Percentiles rank a stretch among this genome's conserved stretches.
Conservation (phyloP, 176 grass and related monocot species). For the Miscanthus lutarioriparius region DNA sequence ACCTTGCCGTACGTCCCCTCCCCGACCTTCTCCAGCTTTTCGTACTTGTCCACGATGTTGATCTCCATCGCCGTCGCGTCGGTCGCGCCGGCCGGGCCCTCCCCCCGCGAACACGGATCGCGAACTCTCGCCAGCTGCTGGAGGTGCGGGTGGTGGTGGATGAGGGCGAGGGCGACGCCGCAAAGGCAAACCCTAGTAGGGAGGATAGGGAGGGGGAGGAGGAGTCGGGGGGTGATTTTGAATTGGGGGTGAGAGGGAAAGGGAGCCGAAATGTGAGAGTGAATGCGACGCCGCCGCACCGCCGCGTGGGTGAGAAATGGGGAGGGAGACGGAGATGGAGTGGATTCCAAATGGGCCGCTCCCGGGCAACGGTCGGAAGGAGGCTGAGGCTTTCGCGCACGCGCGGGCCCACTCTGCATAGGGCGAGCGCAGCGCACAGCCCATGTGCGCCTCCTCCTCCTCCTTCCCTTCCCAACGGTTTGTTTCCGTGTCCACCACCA, state of each 20-base stretch:
- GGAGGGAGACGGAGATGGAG: too few species aligned
- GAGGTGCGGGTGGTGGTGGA: too few species aligned
- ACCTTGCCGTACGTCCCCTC: slow-evolving; percentile 50
- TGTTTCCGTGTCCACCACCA: too few species aligned
- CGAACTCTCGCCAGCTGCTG: too few species aligned
- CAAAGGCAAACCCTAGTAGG: background rate
- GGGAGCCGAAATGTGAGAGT: background rate
- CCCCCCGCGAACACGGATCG: too few species aligned
- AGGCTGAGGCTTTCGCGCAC: too few species aligned
- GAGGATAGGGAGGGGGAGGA: background rate
- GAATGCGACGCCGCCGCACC: background rate
- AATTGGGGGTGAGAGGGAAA: slow-evolving; percentile 33
- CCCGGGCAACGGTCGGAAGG: background rate
- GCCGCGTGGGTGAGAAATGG: too few species aligned
- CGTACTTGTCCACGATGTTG: slow-evolving; percentile 82
- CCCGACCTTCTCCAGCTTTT: slow-evolving; percentile 95
- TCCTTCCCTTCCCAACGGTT: background rate
- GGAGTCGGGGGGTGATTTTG: background rate
- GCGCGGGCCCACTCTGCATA: background rate
- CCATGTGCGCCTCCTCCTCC: background rate
- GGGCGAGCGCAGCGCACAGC: too few species aligned
- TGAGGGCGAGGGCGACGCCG: background rate
- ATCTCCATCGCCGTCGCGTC: background rate
- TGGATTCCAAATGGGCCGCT: background rate
- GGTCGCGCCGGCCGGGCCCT: too few species aligned